phyloP scores from a whole-genome alignment of 23 red algal species.

The Cyanidioschyzon merolae region DNA sequence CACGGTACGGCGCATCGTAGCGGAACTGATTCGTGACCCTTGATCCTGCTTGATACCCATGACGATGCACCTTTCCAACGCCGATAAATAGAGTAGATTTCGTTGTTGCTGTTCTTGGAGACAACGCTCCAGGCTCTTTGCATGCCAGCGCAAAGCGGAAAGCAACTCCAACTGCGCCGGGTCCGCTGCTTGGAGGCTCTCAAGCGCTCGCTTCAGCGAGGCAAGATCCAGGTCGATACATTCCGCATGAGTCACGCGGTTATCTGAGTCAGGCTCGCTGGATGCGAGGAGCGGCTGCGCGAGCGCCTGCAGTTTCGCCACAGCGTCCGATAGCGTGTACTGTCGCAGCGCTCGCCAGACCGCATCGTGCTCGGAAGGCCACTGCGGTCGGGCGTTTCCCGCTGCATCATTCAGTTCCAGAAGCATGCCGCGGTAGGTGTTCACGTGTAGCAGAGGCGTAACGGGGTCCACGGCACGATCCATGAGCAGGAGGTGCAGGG shows the following conservation, averaged over 20 bases:
- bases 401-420: background rate
- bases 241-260: background rate
- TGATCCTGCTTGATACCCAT: background rate
- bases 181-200: background rate
- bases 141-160: background rate
- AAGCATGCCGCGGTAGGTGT: background rate
- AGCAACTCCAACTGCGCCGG: background rate
- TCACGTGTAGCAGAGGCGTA: background rate
- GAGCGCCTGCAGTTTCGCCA: background rate
- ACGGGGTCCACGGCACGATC: constrained; percentile 4
- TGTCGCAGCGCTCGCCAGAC: background rate
- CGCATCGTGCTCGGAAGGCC: background rate
- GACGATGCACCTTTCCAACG: background rate
- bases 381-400: too few species aligned
- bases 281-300: background rate
- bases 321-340: background rate
- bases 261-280: background rate
- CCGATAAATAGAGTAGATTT: background rate
- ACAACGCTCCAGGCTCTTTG: background rate
- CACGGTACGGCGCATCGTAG: background rate
- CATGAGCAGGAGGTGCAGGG: constrained; percentile 6
- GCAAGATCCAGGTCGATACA: background rate
- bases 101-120: background rate
- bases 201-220: background rate
- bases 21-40: background rate